These are phyloP conservation scores for Amoebophrya sp. DNA, from an alignment of 169 alveolate genomes.

Conservation along the genomic window DNA sequence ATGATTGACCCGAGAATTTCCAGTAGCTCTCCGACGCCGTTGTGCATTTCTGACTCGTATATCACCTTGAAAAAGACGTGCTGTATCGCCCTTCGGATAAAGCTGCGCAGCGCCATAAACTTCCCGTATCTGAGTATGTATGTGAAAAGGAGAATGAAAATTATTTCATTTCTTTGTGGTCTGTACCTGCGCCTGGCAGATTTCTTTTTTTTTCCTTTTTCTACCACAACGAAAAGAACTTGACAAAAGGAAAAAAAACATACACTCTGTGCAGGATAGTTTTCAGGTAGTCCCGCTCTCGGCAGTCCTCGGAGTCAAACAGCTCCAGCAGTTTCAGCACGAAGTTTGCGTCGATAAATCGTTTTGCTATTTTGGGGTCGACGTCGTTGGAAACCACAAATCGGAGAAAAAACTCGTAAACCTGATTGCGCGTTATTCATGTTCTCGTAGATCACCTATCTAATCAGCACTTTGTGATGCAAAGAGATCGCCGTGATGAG, in stretches of 20 bases:
- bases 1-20: constrained; percentile 89
- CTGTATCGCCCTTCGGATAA: constrained; percentile 90
- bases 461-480: too few species aligned
- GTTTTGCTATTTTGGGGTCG: constrained; percentile 70
- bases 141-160: neutral
- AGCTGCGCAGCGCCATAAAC: constrained; percentile 56
- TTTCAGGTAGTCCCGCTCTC: constrained; percentile 91
- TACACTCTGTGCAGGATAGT: constrained; percentile 88
- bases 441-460: too few species aligned
- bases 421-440: too few species aligned
- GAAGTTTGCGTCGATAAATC: constrained; percentile 69
- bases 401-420: constrained; percentile 73
- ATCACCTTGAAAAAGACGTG: constrained; percentile 84
- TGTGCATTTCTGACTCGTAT: constrained; percentile 84
- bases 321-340: constrained; percentile 67
- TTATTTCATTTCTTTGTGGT: too few species aligned
- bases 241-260: neutral
- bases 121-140: constrained; percentile 36
- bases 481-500: too few species aligned
- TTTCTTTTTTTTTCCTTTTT: too few species aligned
- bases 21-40: constrained; percentile 88
- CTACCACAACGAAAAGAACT: too few species aligned
- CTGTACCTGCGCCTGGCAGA: too few species aligned
- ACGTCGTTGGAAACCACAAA: constrained; percentile 73
- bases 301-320: constrained; percentile 87